phyloP scores from a whole-genome alignment of 805 yeast genomes.

The Lipomyces mesembrius region DNA sequence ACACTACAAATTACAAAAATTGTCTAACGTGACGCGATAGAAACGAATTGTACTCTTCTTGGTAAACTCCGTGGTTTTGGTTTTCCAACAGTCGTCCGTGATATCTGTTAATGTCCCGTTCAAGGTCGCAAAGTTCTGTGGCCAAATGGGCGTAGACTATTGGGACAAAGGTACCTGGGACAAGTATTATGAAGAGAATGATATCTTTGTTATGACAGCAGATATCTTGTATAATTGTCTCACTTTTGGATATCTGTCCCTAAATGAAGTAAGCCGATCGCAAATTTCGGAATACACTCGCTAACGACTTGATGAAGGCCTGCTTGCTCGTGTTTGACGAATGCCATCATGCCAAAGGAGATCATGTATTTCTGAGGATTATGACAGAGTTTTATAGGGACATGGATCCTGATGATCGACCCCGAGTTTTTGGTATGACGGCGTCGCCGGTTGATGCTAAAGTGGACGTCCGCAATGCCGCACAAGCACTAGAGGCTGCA shows the following conservation, averaged over 20 bases:
- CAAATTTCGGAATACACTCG: not conserved
- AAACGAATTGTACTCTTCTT: constrained; percentile 15
- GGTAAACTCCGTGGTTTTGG: constrained; percentile 18
- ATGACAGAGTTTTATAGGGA: constrained; percentile 17
- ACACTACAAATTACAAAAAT: not conserved
- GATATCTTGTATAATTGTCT: constrained; percentile 14
- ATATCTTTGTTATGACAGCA: constrained; percentile 21
- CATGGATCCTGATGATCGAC: constrained; percentile 1
- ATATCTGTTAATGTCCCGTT: constrained; percentile 8
- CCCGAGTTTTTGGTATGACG: constrained; percentile 26
- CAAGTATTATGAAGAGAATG: constrained; percentile 7
- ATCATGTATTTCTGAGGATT: constrained; percentile 17
- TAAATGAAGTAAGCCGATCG: not conserved
- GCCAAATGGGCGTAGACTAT: constrained; percentile 12
- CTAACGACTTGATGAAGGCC: constrained; percentile 10
- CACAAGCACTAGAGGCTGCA: not conserved
- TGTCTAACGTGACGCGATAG: not conserved
- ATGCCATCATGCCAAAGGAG: constrained; percentile 27
- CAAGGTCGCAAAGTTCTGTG: constrained; percentile 7
- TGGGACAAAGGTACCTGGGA: constrained; percentile 2
- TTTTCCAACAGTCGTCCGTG: constrained; percentile 16
- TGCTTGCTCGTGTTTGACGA: constrained; percentile 26
- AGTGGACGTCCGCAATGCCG: not conserved
- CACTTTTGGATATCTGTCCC: constrained; percentile 10
- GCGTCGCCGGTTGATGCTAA: constrained; percentile 23